Base-by-base conservation (phyloP, 768 basidiomycete species). In the Russula virescens region DNA sequence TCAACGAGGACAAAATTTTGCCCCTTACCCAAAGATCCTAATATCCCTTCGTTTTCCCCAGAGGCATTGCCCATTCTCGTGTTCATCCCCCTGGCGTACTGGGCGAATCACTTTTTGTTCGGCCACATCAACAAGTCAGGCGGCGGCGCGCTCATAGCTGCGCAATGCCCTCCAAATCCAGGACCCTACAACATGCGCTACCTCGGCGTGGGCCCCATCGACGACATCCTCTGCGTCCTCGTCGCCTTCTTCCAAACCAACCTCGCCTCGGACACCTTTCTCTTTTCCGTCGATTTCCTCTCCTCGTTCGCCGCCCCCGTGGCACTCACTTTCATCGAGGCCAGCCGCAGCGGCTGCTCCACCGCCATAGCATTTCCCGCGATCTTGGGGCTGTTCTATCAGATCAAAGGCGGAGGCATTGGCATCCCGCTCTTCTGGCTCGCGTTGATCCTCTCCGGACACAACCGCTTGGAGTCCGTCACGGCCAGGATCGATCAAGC, bases 291-390 rank as follows among this genome's bases (percentile, higher is more conserved):
- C 1, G 60, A 67, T 19, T 66, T 67, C 46, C 4, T 40, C 2
- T 26, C 57, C 2, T 67, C 66, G 4, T 46, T 28, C 35, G 40
- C 66, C 11, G n/a, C 54, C 1, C 51, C 61, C 21, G 8, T 66
- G 1, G 64, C 57, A 1, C 57, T 67, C 25, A 58, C 64, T n/a
- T 62, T 66, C n/a, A n/a, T 67, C 48, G 66, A 67, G 57, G 52
- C 64, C 6, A n/a, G 53, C 25, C 60, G 66, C 14, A 35, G 43
- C 43, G 57, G 60, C 8, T 49, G 64, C 23, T 57, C 64, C 25
- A 9, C 2, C 2, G 2, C 65, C 42, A 43, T 67, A 2, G 53
- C 60, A 34, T 58, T 56, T 11, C 66, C 66, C 1, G 43, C 23
- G 5, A 14, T 21, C 47, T 18, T 66, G 11, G 64, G 64, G 58